Percentiles rank a stretch among this genome's conserved stretches.
phyloP scores from a whole-genome alignment of 2,329 filamentous ascomycete genomes.

The Penicillium sp. region DNA sequence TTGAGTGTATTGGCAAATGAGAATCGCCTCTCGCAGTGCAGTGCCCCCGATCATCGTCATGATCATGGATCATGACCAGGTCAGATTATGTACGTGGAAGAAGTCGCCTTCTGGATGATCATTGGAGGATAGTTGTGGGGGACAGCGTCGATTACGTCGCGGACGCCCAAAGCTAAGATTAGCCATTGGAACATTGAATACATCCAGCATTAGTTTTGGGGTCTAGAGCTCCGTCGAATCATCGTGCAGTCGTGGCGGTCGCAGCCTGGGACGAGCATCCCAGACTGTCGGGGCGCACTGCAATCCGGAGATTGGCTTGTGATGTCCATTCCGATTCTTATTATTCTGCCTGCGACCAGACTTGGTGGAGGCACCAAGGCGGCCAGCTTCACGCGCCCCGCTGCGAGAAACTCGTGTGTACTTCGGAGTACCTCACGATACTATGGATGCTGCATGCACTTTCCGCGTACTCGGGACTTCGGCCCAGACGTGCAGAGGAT shows the following conservation, averaged over 20 bases:
- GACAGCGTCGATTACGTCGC: conserved; percentile 5
- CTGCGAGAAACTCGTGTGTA: too few relatives aligned
- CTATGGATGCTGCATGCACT: not conserved
- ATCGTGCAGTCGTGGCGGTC: conserved; percentile 5
- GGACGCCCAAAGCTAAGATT: conserved; percentile 4
- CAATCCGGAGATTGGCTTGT: conserved; percentile 8
- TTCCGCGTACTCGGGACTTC: not conserved
- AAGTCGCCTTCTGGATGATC: not conserved
- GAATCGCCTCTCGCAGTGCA: too few relatives aligned
- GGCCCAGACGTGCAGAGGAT: not conserved
- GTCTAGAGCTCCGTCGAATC: conserved; percentile 8
- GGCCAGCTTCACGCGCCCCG: too few relatives aligned
- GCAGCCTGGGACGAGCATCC: conserved; percentile 6
- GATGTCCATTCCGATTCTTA: conserved; percentile 1
- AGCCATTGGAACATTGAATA: too few relatives aligned
- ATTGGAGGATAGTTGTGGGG: conserved; percentile 1
- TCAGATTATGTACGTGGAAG: too few relatives aligned
- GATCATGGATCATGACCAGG: too few relatives aligned
- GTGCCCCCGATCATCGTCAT: too few relatives aligned
- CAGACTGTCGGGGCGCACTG: conserved; percentile 4
- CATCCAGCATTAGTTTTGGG: not conserved
- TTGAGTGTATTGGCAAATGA: too few relatives aligned
- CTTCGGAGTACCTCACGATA: not conserved
- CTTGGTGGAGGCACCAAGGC: conserved; percentile 13
- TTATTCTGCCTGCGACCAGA: conserved; percentile 10